These are phyloP conservation scores for Alternaria sp. DNA, from an alignment of 2,329 filamentous ascomycete genomes.

Conservation along the genomic window DNA sequence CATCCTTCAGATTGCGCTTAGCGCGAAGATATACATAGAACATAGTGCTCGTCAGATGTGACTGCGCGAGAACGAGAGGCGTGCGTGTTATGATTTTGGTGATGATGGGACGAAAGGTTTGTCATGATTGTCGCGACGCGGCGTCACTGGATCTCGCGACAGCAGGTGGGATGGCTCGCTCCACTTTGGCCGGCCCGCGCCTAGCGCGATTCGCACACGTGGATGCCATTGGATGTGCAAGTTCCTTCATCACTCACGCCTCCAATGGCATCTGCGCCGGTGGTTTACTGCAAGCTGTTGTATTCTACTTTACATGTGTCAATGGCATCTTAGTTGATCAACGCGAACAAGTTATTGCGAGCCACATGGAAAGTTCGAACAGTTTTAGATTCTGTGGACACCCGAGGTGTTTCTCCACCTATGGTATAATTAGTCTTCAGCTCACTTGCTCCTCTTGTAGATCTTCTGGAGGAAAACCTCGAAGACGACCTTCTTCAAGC, in stretches of 20 bases:
- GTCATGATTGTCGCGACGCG: not conserved
- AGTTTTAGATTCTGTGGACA: not conserved
- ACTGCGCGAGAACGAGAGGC: not conserved
- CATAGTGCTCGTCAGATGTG: not conserved
- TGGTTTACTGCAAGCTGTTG: too few relatives aligned
- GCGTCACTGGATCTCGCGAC: not conserved
- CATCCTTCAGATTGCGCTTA: not conserved
- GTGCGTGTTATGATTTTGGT: not conserved
- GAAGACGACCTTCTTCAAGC: constrained; percentile 89
- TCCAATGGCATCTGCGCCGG: too few relatives aligned
- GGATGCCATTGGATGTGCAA: not conserved
- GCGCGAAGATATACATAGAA: not conserved
- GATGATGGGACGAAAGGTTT: not conserved
- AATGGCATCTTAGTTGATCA: not conserved
- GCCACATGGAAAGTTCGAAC: not conserved
- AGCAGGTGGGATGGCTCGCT: not conserved
- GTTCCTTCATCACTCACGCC: not conserved
- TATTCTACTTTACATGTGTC: not conserved
- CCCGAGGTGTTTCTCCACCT: not conserved
- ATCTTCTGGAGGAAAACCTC: constrained; percentile 93
- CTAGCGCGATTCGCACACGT: not conserved
- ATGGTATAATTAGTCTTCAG: not conserved
- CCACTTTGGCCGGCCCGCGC: not conserved
- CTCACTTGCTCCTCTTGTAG: constrained; percentile 94
- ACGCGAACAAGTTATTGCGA: not conserved